Evolutionary conservation across 495 filamentous ascomycete species (phyloP), one percentile per base, ranked within the genome.

Genomic region (Aspergillus hancockii): DNA sequence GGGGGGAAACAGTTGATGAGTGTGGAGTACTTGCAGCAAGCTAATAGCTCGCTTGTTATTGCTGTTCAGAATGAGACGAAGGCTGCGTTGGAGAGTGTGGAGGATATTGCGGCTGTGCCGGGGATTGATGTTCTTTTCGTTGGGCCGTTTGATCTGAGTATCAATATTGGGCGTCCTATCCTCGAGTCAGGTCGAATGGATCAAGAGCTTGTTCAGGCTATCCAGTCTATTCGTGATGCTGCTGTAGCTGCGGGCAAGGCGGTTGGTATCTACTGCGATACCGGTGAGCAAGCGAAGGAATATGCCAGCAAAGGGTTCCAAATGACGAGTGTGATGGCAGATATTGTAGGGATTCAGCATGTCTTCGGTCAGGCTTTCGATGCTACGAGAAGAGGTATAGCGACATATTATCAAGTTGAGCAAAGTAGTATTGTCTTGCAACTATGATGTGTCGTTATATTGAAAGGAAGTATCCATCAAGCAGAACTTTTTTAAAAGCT

Each of bases 11-110:
- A 55, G 18, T 46, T 55, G 6, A 55, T 40, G 1, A 34, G 38
- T 1, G 1, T 52, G 8, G 59, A 62, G 43, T 94, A 94, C 61
- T 79, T 91, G 31, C 82, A 88, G 63, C 82, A 91, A 57, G 88
- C 90, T 21, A 93, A 93, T 70, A 81, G 84, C 13, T 77, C 81
- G 38, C 75, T 93, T 22, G 70, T 92, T 28, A 91, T 86, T 18
- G 88, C 91, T 65, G 83, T 92, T 30, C 91, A 94, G 75, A 92
- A 94, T 55, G 91, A 95, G 72, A 94, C 91, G 0, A 78, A 77
- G 60, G 87, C 87, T 63, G 90, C 89, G 0, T 74, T 94, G 43
- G 83, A 89, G 3, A 77, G 83, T 57, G 61, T 63, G 43, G 83
- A 89, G 53, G 85, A 83, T 49, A 93, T 94, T 60, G 89, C 89